Percentiles rank a stretch among this genome's conserved stretches.
Conservation (phyloP, 2,329 filamentous ascomycete species). For the Penicillium sp. region DNA sequence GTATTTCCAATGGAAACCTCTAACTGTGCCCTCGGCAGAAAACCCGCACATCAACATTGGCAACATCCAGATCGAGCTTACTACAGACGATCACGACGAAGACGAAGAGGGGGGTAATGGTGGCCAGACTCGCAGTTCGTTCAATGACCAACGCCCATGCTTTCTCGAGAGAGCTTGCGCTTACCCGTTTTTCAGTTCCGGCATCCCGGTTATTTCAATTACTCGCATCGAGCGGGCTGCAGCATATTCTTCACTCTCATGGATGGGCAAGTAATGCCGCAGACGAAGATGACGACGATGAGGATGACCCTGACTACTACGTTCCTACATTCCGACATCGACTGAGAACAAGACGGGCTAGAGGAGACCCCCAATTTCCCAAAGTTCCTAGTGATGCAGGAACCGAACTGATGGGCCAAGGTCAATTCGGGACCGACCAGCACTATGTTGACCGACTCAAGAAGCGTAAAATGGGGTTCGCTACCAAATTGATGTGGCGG, state of each 20-base stretch:
- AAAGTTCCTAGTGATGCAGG: conserved; percentile 78
- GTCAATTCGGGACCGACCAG: conserved; percentile 70
- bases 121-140: conserved; percentile 24
- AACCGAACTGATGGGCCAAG: conserved; percentile 71
- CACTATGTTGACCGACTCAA: conserved; percentile 46
- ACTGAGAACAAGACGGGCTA: conserved; percentile 44
- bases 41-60: conserved; percentile 41
- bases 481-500: conserved; percentile 69
- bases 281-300: conserved; percentile 26
- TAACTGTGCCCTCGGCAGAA: background rate
- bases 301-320: conserved; percentile 26
- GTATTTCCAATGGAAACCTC: background rate
- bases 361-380: conserved; percentile 59
- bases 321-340: conserved; percentile 38
- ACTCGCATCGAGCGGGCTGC: conserved; percentile 51
- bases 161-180: background rate
- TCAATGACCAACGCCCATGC: background rate
- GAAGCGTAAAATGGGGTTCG: conserved; percentile 59
- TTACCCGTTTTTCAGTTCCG: conserved; percentile 27
- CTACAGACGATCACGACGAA: conserved; percentile 36
- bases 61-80: conserved; percentile 31
- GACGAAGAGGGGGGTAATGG: conserved; percentile 33
- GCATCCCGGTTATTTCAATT: conserved; percentile 50
- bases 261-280: conserved; percentile 18
- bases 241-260: conserved; percentile 47